Evolutionary conservation across 2,329 filamentous ascomycete genomes (phyloP).

Genomic region (Colletotrichum sp.): DNA sequence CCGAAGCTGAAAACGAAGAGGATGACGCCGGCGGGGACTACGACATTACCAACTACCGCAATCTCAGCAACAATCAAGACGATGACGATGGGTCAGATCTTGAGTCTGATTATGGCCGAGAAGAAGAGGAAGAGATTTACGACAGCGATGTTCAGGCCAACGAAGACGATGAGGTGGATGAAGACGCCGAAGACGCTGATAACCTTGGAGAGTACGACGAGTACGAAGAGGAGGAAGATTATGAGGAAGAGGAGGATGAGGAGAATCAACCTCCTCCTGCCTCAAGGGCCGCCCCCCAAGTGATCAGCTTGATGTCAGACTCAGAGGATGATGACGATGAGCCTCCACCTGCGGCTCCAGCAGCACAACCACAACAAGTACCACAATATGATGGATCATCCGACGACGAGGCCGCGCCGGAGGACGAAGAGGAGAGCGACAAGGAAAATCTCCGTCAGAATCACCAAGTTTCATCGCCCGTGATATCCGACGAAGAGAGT

Average conservation of each 20-base stretch:
- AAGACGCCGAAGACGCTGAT: slow-evolving; percentile 5
- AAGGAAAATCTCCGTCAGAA: neutral
- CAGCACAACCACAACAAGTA: neutral
- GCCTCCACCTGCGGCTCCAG: neutral
- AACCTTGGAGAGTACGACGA: slow-evolving; percentile 5
- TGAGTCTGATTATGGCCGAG: slow-evolving; percentile 20
- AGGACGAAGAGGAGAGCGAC: slow-evolving; percentile 9
- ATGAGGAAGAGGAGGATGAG: slow-evolving; percentile 14
- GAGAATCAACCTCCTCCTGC: slow-evolving; percentile 1
- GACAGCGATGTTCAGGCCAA: neutral
- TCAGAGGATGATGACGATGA: slow-evolving; percentile 20
- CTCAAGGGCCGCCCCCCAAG: slow-evolving; percentile 2
- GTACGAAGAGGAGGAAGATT: slow-evolving; percentile 21
- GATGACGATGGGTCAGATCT: slow-evolving; percentile 21
- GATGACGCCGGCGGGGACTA: slow-evolving; percentile 22
- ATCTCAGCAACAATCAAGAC: slow-evolving; percentile 23
- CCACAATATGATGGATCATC: slow-evolving; percentile 14
- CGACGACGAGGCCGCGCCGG: neutral
- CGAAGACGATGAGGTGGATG: slow-evolving; percentile 17
- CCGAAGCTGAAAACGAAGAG: slow-evolving; percentile 11
- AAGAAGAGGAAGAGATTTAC: slow-evolving; percentile 9
- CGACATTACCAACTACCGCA: slow-evolving; percentile 21
- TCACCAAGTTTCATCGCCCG: neutral
- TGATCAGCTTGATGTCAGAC: slow-evolving; percentile 22
- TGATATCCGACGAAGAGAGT: neutral